Evolutionary conservation across 805 yeast species (phyloP).

Genomic region (Saccharomycopsis schoenii): DNA sequence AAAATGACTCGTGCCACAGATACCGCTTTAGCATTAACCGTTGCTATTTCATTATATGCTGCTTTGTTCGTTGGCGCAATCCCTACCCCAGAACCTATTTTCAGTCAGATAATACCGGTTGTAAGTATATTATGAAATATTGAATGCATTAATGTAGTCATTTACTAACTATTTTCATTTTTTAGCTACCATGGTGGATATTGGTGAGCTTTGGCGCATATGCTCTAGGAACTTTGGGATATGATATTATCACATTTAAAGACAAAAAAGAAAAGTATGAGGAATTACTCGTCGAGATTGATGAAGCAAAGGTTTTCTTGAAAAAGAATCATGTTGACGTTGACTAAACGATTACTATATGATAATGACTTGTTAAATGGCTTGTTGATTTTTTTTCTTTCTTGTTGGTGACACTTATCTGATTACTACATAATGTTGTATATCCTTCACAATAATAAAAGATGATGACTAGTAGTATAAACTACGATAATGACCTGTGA

Average conservation of each 20-base stretch:
- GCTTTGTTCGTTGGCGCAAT: constrained; percentile 41
- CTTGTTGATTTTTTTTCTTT: background rate
- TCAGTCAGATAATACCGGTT: constrained; percentile 48
- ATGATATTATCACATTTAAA: constrained; percentile 58
- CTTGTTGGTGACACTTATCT: background rate
- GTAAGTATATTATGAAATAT: constrained; percentile 3
- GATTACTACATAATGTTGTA: background rate
- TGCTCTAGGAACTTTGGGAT: constrained; percentile 58
- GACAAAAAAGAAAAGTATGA: constrained; percentile 59
- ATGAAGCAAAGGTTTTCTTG: constrained; percentile 52
- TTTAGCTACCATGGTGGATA: constrained; percentile 53
- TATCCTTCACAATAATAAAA: too few species aligned
- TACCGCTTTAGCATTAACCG: constrained; percentile 37
- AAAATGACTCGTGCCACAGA: constrained; percentile 62
- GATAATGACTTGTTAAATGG: background rate
- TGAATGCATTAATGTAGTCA: too few species aligned
- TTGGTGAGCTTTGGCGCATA: constrained; percentile 60
- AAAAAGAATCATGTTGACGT: constrained; percentile 46
- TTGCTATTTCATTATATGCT: constrained; percentile 42
- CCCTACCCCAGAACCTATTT: constrained; percentile 42
- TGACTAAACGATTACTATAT: constrained; percentile 23
- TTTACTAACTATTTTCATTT: background rate
- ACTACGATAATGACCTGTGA: too few species aligned
- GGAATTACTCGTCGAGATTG: constrained; percentile 50
- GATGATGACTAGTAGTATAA: too few species aligned